Base-by-base conservation (phyloP, 306 rosid species). In the Vigna unguiculata region DNA sequence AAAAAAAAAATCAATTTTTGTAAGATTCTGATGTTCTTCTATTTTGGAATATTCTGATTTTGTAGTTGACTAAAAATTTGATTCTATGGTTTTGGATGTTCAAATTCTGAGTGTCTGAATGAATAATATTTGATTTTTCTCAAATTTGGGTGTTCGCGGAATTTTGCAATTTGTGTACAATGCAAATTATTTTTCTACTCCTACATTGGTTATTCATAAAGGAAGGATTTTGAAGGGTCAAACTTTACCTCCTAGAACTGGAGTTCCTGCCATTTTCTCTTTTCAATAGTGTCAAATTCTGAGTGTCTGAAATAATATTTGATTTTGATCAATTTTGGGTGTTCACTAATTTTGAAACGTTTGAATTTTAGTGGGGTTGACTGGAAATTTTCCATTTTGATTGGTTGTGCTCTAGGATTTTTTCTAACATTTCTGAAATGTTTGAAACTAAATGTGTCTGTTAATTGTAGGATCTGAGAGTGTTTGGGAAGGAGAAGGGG, bases 401-500 rank as follows among this genome's bases (percentile, higher is more conserved):
- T 20, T 16, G 66, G 60, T 70, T 70, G 48, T 62, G 49, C 3
- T 12, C 69, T 75, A 63, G 51, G 20, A 40, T 15, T 48, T 16
- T 43, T 75, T 15, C 48, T 16, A 40, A 2, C 65, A 59, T 19
- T 58, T 17, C 47, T 67, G 2, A 21, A 65, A 32, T 80, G 60
- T 17, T 66, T 6, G 57, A 30, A 34, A 61, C 46, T 72, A 48
- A 71, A 61, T 43, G 25, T 70, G 48, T 52, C 0, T 66, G 22
- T 16, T 70, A 48, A 58, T 78, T 62, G 79, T 77, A 94, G 98
- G 96, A 94, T 74, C 76, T 94, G 81, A 87, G 97, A 73, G 85
- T 79, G 0, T 89, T 84, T 57, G 98, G 98, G 72, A 90, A 89
- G 81, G 88, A 88, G 83, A 89, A 79, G 79, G 95, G 98, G 67